Evolutionary conservation across 2,329 filamentous ascomycete species (phyloP), one percentile per base, ranked within the genome.

Genomic region (Penicillium sp.): DNA sequence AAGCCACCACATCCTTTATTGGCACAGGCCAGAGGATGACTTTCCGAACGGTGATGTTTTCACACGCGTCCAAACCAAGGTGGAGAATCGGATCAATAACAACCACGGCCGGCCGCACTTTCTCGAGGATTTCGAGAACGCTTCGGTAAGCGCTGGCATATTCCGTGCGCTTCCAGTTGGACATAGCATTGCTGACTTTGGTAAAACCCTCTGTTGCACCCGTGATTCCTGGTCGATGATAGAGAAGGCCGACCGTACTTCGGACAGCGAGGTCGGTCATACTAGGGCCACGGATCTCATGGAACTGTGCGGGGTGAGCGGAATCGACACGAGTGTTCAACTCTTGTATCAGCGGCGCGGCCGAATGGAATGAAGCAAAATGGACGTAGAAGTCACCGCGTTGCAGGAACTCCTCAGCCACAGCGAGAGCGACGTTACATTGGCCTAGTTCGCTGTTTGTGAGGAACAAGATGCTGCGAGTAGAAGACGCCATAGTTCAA

Each of bases 391-490:
- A 62, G 11, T 68, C 47, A 2, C 64, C 62, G 5, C 65, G 58
- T 3, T 61, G 55, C 1, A 72, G 51, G 0, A 76, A 60, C 23
- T 72, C 72, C 28, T 71, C 63, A 3, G 63, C 63, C 0, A 70
- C 66, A 6, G 74, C 74, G 6, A 77, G 50, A 28, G 74, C 64
- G 20, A 76, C 69, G 53, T 75, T 77, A 14, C 71, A 69, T 46
- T 75, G 70, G 3, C 75, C 74, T 47, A 68, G 66, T 46, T 77
- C 74, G 41, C 66, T 63, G 52, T 71, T 75, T 3, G 73, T 71
- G 32, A 77, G 53, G 34, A 77, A 68, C 1, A 77, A 58, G 7
- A 74, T 61, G 4, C 43, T 53, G 11, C 47, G 44, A 27, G 45
- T 55, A 22, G 46, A 38, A 27, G 46, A 27, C 26, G 50, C 16